Conservation (phyloP, 2,329 filamentous ascomycete species). For the Penicillium psychrosexuale region DNA sequence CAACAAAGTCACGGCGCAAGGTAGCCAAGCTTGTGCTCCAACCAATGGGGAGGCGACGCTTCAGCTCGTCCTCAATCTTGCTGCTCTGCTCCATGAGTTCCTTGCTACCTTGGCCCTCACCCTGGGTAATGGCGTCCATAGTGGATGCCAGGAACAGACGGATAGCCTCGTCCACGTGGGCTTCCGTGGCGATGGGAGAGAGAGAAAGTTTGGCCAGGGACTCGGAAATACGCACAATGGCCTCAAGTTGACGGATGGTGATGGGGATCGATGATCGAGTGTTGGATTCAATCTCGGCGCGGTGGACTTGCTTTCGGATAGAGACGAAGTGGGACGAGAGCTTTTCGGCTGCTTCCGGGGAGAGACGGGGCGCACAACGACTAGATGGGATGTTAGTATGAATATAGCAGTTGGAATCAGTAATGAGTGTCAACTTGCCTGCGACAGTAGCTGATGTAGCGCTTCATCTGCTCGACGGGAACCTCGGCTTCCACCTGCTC, state of each 20-base stretch:
- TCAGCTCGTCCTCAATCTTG: constrained; percentile 84
- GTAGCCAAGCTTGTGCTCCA: constrained; percentile 92
- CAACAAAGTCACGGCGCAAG: constrained; percentile 83
- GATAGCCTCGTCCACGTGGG: constrained; percentile 95
- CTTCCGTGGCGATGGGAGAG: constrained; percentile 79
- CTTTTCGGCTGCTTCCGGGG: constrained; percentile 87
- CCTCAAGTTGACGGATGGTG: constrained; percentile 93
- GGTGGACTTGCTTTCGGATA: constrained; percentile 90
- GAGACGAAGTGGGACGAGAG: constrained; percentile 96
- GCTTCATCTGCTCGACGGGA: constrained; percentile 92
- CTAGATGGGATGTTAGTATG: constrained; percentile 44
- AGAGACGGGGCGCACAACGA: constrained; percentile 87
- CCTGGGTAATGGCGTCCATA: constrained; percentile 96
- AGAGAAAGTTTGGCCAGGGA: constrained; percentile 88
- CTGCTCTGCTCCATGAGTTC: constrained; percentile 87
- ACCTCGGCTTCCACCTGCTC: constrained; percentile 85
- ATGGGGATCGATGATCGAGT: constrained; percentile 92
- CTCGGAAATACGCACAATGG: constrained; percentile 95
- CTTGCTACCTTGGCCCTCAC: constrained; percentile 74
- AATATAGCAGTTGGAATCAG: background rate
- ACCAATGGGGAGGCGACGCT: constrained; percentile 82
- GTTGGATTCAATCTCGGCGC: constrained; percentile 84
- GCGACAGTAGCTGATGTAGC: constrained; percentile 96
- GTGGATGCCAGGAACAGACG: constrained; percentile 92
- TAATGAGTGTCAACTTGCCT: constrained; percentile 57